Evolutionary conservation across 805 yeast species (phyloP), one percentile per base, ranked within the genome.

Genomic region (Zygoascus biomembranicola): DNA sequence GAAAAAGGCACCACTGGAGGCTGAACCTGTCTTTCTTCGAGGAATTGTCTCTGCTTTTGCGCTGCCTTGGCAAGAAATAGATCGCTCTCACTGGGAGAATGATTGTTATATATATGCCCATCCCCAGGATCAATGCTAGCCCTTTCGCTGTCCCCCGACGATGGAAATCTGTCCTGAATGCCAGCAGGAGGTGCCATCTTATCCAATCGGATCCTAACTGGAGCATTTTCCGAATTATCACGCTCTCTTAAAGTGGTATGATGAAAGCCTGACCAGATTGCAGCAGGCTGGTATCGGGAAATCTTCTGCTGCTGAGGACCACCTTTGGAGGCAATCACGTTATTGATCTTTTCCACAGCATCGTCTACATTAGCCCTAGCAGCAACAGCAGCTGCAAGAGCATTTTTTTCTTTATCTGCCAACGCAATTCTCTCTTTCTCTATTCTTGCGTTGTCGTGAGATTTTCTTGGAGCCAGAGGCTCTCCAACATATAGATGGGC

Each of bases 321-420:
- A 14, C 44, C 44, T 42, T 42, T 42, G 16, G 44, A 42, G 5
- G 26, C 35, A 43, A 52, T 49, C 13, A 51, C 47, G 43, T 32
- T 57, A 49, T 55, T 50, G 18, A 57, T 55, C 43, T 49, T 55
- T 11, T 52, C 60, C 18, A 57, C 54, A 9, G 57, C 50, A 43
- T 55, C 60, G 18, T 47, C 58, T 8, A 53, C 60, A 28, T 52
- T 54, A 2, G 51, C n/a, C 28, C 52, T 39, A 1, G 61, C 61
- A 8, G 61, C 61, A 18, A 57, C 28, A 1, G 61, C 61, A 32
- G 61, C 61, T 19, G 61, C 61, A 23, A 54, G 54, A 2, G 61
- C 61, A 54, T 39, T 50, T 42, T 49, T 41, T 13, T 31, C 45
- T 18, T 20, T 20, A 3, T 49, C 32, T 13, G 16, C 31, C 31